Conservation (phyloP, 129 eudicot genomes). For the Pittosporum tobira region DNA sequence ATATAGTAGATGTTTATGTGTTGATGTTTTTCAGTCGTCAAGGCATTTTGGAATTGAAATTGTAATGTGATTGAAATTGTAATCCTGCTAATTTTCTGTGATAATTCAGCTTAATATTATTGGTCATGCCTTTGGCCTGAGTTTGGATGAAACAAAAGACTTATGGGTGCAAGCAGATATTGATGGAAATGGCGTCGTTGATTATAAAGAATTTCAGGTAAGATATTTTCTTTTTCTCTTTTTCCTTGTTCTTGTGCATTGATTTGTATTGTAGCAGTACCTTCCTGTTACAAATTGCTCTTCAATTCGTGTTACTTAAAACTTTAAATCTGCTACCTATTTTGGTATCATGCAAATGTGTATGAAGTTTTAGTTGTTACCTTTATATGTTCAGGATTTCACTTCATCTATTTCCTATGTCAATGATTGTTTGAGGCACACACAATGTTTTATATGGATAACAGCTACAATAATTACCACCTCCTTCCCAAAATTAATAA, state of each 20-base stretch:
- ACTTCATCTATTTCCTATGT: not conserved
- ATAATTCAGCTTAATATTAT: conserved; percentile 62
- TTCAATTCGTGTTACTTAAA: not conserved
- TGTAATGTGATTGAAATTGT: not conserved
- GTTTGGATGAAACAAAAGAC: conserved; percentile 61
- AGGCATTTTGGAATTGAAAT: too few species aligned
- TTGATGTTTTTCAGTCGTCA: not conserved
- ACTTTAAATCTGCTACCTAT: not conserved
- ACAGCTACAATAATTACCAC: too few species aligned
- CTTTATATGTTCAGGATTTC: not conserved
- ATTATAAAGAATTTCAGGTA: conserved; percentile 76
- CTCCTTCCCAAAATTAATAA: too few species aligned
- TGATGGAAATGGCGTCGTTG: conserved; percentile 80
- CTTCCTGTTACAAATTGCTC: not conserved
- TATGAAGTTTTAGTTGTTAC: not conserved
- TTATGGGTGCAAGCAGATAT: conserved; percentile 89
- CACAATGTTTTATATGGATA: too few species aligned
- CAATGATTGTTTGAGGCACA: too few species aligned
- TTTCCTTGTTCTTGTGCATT: not conserved
- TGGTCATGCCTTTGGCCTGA: conserved; percentile 63
- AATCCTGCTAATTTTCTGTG: not conserved
- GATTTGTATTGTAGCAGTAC: not conserved
- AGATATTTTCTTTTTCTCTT: not conserved
- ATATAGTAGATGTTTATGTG: not conserved
- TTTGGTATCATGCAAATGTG: not conserved